Base-by-base conservation (phyloP, 129 eudicot species). In the Escallonia herrerae region DNA sequence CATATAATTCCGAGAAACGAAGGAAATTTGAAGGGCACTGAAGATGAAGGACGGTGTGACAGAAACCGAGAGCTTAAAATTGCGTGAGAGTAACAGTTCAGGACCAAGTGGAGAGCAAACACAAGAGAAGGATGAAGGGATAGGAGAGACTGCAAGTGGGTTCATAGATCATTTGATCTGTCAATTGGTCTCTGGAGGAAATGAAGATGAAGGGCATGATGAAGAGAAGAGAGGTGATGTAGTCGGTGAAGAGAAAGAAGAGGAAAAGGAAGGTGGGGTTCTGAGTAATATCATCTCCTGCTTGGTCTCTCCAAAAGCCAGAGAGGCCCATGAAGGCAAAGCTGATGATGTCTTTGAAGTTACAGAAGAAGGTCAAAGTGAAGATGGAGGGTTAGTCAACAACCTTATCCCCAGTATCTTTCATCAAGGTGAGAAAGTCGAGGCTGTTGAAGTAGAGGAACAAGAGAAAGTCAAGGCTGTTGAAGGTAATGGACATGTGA, bases 351-450 rank as follows among this genome's bases (percentile, higher is more conserved):
- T n/a, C 10, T n/a, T n/a, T 56, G 43, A 42, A 3, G 15, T n/a
- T 12, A 57, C 42, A 2, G 63, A 45, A 1, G 73, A 48, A 5
- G 56, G 37, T 42, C 46, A 69, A 40, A 73, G 61, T 38, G 78
- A 38, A 43, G 79, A 70, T 40, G 86, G 86, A 15, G 89, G 89
- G 37, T 63, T 80, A 3, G 58, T 83, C 22, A 75, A 61, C 8
- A 75, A 67, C 53, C 67, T 81, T 54, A 68, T 84, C 56, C 74
- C 86, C 5, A 77, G 73, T 59, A 73, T 84, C 7, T 75, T 84
- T 60, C 86, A 81, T 40, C 77, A 66, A 3, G 62, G 43, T 60
- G 76, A 48, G 66, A 49, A 45, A 58, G 71, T 51, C 9, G 54
- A 49, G 12, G 11, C 54, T 49, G 33, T 22, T 22, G 33, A 22